phyloP scores from a whole-genome alignment of 139 green algal species.

The Pleodorina starrii region DNA sequence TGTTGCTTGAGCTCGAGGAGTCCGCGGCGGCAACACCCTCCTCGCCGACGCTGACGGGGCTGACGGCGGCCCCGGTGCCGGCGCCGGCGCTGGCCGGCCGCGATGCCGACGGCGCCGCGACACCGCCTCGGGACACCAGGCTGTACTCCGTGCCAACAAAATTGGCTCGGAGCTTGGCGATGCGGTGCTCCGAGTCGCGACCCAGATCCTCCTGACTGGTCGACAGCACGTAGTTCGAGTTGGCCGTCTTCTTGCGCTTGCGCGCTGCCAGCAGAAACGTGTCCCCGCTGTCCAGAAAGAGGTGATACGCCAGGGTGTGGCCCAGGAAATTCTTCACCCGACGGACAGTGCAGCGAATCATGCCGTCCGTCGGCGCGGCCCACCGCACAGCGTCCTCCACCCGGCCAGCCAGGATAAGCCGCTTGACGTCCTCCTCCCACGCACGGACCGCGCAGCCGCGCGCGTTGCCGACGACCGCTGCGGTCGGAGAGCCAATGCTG shows the following conservation, averaged over 20 bases:
- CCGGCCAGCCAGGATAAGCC: conserved; percentile 15
- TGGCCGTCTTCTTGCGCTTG: conserved; percentile 87
- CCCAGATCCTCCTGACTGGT: conserved; percentile 27
- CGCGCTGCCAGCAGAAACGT: conserved; percentile 88
- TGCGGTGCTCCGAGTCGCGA: conserved; percentile 7
- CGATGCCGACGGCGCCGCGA: too few species aligned
- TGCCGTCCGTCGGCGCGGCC: conserved; percentile 46
- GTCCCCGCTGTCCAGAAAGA: conserved; percentile 75
- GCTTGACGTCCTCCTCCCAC: conserved; percentile 59
- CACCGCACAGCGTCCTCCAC: conserved; percentile 52
- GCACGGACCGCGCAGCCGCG: too few species aligned
- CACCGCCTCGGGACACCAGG: conserved; percentile 20
- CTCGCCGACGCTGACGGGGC: too few species aligned
- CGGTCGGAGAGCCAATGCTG: background rate
- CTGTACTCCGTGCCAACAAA: conserved; percentile 94
- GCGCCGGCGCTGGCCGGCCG: background rate
- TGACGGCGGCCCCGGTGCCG: background rate
- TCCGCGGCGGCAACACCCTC: background rate
- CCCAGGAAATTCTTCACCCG: conserved; percentile 56
- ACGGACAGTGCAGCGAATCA: conserved; percentile 63
- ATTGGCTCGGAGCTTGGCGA: conserved; percentile 77
- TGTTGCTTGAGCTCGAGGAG: too few species aligned
- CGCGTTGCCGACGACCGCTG: too few species aligned
- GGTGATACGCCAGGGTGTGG: conserved; percentile 28
- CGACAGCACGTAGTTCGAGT: conserved; percentile 33